These are phyloP conservation scores for Podaxis rugospora DNA, from an alignment of 768 basidiomycete species.

Conservation along the genomic window DNA sequence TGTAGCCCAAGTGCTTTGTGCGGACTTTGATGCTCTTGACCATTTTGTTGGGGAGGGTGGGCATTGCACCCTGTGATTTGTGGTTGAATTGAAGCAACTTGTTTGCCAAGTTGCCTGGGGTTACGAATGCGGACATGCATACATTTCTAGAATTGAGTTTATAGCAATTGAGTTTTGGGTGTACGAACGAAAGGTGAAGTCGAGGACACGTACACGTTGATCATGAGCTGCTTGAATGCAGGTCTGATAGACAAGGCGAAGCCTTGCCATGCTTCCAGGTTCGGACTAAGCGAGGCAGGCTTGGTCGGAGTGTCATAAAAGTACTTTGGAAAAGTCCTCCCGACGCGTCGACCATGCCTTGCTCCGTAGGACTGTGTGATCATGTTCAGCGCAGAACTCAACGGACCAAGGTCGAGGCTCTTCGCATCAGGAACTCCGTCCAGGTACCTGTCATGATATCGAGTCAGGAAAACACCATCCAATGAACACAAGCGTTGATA, in stretches of 20 bases:
- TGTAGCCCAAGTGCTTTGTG: constrained; percentile 51
- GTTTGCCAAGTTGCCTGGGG: constrained; percentile 55
- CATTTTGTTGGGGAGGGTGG: constrained; percentile 39
- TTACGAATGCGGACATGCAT: constrained; percentile 51
- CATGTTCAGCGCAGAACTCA: constrained; percentile 52
- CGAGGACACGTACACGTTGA: constrained; percentile 38
- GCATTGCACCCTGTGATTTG: constrained; percentile 36
- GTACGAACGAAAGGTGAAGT: background rate
- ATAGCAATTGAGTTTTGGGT: background rate
- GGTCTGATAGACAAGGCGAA: constrained; percentile 45
- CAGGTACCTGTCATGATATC: constrained; percentile 35
- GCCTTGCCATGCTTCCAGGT: constrained; percentile 33
- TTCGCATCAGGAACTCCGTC: constrained; percentile 36
- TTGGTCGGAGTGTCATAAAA: constrained; percentile 38
- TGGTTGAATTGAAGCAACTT: constrained; percentile 43
- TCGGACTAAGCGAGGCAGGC: constrained; percentile 21
- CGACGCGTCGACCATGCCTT: constrained; percentile 41
- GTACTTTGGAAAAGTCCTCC: constrained; percentile 37
- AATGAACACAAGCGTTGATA: background rate
- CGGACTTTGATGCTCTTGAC: constrained; percentile 51
- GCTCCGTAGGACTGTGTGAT: constrained; percentile 44
- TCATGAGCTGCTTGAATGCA: constrained; percentile 40
- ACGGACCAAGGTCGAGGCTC: constrained; percentile 40
- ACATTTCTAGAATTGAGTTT: constrained; percentile 31
- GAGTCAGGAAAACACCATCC: background rate